A percentile compares a stretch with the other conserved stretches of the same genome.
Evolutionary conservation across 2,329 filamentous ascomycete species (phyloP).

Genomic region (Fusarium clavum): DNA sequence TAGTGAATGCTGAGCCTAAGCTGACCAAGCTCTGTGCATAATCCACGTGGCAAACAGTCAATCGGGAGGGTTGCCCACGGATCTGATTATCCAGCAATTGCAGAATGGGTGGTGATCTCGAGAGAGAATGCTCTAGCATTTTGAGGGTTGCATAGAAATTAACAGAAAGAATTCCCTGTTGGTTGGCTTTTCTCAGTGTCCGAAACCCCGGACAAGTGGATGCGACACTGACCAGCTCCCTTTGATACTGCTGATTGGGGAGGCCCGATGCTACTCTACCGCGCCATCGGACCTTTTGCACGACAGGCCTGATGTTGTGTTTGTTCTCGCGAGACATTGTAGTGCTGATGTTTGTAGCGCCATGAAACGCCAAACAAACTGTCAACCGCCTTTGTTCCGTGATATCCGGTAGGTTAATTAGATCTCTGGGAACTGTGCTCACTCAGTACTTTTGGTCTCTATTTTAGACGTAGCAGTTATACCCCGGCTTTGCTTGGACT

Average conservation of each 20-base stretch:
- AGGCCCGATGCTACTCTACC: neutral
- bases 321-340: neutral
- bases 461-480: neutral
- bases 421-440: neutral
- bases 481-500: too few species aligned
- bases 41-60: conserved; percentile 32
- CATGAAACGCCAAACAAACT: conserved; percentile 4
- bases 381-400: conserved; percentile 13
- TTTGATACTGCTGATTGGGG: neutral
- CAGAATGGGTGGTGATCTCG: neutral
- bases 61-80: neutral
- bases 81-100: neutral
- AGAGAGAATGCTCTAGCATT: neutral
- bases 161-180: neutral
- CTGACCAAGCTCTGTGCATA: conserved; percentile 16
- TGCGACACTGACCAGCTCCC: neutral
- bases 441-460: neutral
- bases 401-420: neutral
- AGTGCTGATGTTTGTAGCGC: neutral
- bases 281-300: conserved; percentile 1
- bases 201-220: neutral
- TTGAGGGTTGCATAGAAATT: neutral
- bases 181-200: neutral
- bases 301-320: neutral
- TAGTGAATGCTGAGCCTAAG: conserved; percentile 9